Conservation (phyloP, 1,284 basidiomycete species). For the Ustilago esculenta region DNA sequence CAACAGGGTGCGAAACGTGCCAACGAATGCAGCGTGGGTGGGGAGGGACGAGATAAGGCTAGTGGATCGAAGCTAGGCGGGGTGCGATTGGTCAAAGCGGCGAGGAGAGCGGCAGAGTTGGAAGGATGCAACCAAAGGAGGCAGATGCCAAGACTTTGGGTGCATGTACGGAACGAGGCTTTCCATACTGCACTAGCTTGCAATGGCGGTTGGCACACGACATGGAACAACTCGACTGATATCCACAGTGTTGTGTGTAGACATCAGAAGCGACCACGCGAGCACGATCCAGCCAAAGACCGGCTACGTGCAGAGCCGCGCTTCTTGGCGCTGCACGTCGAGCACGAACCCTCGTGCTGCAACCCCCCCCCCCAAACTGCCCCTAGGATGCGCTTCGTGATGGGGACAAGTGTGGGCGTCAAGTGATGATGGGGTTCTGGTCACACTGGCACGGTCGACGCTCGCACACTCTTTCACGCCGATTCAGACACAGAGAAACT, state of each 20-base stretch:
- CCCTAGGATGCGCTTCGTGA: no score
- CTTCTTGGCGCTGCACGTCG: conserved; percentile 34
- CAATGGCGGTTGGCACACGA: conserved; percentile 5
- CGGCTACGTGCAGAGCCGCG: background rate
- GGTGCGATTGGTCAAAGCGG: conserved; percentile 6
- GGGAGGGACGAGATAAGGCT: background rate
- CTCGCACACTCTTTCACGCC: no score
- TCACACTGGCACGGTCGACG: no score
- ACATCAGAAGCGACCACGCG: background rate
- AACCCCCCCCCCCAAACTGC: no score
- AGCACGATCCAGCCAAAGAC: background rate
- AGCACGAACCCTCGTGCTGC: no score
- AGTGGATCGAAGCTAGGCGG: background rate
- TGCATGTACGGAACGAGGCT: conserved; percentile 17
- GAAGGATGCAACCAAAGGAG: conserved; percentile 14
- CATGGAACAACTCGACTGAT: conserved; percentile 5
- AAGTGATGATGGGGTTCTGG: no score
- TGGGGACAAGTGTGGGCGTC: no score
- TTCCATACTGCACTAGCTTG: conserved; percentile 18
- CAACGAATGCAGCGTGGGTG: background rate
- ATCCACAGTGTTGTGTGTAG: background rate
- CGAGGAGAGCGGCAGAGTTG: conserved; percentile 6
- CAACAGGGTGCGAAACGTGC: no score
- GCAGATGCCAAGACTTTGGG: conserved; percentile 33
- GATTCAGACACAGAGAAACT: no score